Percentiles rank a stretch among this genome's conserved stretches.
These are phyloP conservation scores for Aspergillus texensis DNA, from an alignment of 2,329 filamentous ascomycete genomes.

Conservation along the genomic window DNA sequence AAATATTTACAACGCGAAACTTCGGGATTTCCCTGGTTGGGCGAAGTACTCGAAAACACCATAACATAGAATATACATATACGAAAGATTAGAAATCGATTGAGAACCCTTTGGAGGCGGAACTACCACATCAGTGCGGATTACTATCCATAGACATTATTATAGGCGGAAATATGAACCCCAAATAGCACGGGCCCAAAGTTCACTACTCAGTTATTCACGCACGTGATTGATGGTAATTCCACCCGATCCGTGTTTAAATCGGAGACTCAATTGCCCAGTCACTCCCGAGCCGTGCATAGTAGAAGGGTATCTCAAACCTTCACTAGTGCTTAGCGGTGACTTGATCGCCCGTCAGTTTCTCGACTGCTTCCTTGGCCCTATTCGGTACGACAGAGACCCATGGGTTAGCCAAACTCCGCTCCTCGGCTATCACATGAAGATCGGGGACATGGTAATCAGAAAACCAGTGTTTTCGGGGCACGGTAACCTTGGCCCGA, in stretches of 20 bases:
- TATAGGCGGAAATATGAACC: neutral
- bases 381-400: conserved; percentile 43
- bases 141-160: neutral
- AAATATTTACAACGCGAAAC: neutral
- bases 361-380: conserved; percentile 68
- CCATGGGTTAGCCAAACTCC: conserved; percentile 32
- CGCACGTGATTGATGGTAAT: neutral
- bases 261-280: neutral
- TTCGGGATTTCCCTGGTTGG: neutral
- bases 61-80: neutral
- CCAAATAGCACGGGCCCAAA: neutral
- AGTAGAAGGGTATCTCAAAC: conserved; percentile 44
- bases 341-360: conserved; percentile 64
- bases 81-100: neutral
- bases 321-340: conserved; percentile 65
- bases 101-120: neutral
- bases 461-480: neutral
- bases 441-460: conserved; percentile 14
- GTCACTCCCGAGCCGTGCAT: conserved; percentile 19
- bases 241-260: neutral
- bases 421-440: conserved; percentile 31
- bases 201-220: neutral
- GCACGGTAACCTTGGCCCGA: neutral
- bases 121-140: neutral
- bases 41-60: neutral